Evolutionary conservation across 2,329 filamentous ascomycete species (phyloP), one percentile per base, ranked within the genome.

Genomic region (Lasiodiplodia hormozganensis): DNA sequence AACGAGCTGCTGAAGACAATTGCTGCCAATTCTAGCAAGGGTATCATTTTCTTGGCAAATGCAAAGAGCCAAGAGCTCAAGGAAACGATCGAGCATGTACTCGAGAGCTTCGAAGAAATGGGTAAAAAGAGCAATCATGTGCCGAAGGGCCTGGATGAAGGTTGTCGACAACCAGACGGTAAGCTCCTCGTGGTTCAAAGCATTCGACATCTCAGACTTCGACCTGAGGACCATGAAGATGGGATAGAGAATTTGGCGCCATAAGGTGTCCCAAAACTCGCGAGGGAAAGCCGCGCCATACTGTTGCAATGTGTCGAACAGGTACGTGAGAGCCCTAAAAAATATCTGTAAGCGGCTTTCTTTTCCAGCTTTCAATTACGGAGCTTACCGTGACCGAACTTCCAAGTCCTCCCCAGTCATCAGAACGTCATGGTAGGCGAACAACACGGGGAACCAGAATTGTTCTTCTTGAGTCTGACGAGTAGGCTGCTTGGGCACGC

Each of bases 1-100:
- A 69, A 99, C 97, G 54, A 99, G 84, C 77, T 98, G 95, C 78
- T 99, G 96, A 65, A 99, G 82, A 77, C 96, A 99, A 77, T 99
- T 99, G 83, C 95, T 98, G 65, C 96, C 96, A 74, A 99, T 99
- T 28, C 96, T 89, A 2, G 96, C 96, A 72, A 99, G 95, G 0
- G 96, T 99, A 76, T 99, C 96, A 74, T 99, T 99, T 78, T 99
- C 96, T 79, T 99, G 96, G 78, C 95, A 98, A 71, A 99, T 99
- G 77, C 96, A 99, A 12, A 99, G 87, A 3, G 93, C 94, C 12
- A 99, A 84, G 23, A 99, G 87, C 79, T 98, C 95, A 47, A 99
- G 82, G 79, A 99, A 98, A n/a, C 96, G 88, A 79, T 97, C 94
- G 21, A 99, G 87, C 96, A 99, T 99, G 77, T 97, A 97, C 81